A percentile compares a stretch with the other conserved stretches of the same genome.
phyloP scores from a whole-genome alignment of 139 green algal species.

The Picochlorum sp. region DNA sequence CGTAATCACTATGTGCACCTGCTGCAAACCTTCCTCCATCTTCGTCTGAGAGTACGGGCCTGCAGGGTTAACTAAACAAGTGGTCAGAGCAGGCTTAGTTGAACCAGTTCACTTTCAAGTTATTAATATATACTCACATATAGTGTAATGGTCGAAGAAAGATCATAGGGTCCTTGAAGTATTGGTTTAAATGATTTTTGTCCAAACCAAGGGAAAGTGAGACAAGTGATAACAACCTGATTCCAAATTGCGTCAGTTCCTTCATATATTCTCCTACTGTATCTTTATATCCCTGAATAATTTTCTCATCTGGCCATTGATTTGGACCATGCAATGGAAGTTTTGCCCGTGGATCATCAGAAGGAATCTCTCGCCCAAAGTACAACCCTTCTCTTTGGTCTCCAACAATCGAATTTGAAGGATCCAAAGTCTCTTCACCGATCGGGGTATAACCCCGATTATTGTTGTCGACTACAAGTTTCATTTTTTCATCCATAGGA shows the following conservation, averaged over 20 bases:
- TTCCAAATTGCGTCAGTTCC: conserved; percentile 22
- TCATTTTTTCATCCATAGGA: conserved; percentile 57
- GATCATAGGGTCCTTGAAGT: conserved; percentile 64
- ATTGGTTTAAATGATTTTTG: conserved; percentile 47
- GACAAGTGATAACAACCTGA: conserved; percentile 64
- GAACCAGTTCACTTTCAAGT: neutral
- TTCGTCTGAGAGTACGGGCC: neutral
- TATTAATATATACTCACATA: no score
- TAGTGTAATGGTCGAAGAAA: conserved; percentile 85
- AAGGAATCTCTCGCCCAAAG: conserved; percentile 54
- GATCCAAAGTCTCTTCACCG: conserved; percentile 80
- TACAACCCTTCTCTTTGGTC: conserved; percentile 90
- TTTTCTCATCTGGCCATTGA: conserved; percentile 57
- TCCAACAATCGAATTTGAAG: conserved; percentile 30
- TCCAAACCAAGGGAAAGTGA: conserved; percentile 57
- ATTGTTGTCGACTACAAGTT: conserved; percentile 48
- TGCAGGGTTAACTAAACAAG: no score
- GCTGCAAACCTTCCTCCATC: conserved; percentile 13
- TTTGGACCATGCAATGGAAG: conserved; percentile 85
- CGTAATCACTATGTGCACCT: conserved; percentile 88
- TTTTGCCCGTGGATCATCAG: no score
- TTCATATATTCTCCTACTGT: conserved; percentile 44
- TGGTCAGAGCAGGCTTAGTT: no score
- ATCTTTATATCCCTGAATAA: conserved; percentile 41
- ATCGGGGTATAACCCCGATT: conserved; percentile 42